These are phyloP conservation scores for Cryptosporidium sp. DNA, from an alignment of 169 alveolate genomes.

Conservation along the genomic window DNA sequence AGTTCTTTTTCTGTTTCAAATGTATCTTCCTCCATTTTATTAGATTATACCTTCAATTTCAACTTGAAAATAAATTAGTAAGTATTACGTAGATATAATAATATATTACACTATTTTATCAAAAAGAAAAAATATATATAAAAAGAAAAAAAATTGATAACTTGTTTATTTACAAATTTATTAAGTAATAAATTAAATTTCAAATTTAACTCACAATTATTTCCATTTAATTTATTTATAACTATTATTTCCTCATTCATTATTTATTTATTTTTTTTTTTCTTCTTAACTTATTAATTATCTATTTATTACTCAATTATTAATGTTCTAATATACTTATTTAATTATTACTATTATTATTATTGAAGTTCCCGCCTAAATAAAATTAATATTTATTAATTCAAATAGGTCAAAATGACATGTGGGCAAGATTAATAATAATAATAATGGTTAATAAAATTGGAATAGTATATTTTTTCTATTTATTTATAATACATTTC, in stretches of 20 bases:
- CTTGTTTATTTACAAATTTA: too few species aligned
- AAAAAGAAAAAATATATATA: too few species aligned
- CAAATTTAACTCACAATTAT: too few species aligned
- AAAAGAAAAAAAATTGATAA: too few species aligned
- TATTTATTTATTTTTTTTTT: too few species aligned
- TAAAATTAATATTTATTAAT: too few species aligned
- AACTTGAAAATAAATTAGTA: background rate
- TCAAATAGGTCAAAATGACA: background rate
- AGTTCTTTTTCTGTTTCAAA: slow-evolving; percentile 45
- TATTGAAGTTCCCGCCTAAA: background rate
- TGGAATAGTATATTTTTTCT: background rate
- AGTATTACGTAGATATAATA: background rate
- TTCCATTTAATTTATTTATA: too few species aligned
- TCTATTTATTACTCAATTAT: too few species aligned
- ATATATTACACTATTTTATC: too few species aligned
- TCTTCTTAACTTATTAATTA: too few species aligned
- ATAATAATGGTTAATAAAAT: background rate
- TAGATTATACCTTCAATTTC: background rate
- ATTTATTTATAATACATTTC: background rate
- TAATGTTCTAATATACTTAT: background rate
- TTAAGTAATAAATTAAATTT: too few species aligned
- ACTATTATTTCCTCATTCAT: background rate
- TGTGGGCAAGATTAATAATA: background rate
- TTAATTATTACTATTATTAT: too few species aligned
- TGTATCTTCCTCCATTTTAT: slow-evolving; percentile 50